A percentile compares a stretch with the other conserved stretches of the same genome.
These are phyloP conservation scores for Xylaria flabelliformis DNA, from an alignment of 495 filamentous ascomycete genomes.

Conservation along the genomic window DNA sequence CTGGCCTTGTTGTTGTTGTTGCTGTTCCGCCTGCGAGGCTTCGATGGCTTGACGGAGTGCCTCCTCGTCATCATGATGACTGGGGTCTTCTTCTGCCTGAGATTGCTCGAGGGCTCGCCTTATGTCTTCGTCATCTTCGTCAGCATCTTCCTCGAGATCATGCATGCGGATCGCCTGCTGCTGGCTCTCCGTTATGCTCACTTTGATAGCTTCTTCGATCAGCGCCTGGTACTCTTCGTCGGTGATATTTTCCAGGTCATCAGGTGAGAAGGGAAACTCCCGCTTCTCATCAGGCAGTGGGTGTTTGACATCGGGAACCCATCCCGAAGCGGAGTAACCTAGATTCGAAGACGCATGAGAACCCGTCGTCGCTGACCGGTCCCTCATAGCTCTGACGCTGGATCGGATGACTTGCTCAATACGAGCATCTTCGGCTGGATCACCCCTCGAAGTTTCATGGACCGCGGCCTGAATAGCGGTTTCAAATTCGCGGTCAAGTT, in stretches of 20 bases:
- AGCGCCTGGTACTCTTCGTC: slow-evolving; percentile 61
- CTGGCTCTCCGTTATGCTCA: slow-evolving; percentile 58
- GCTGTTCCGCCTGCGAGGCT: slow-evolving; percentile 45
- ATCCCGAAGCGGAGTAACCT: slow-evolving; percentile 24
- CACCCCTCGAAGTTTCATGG: slow-evolving; percentile 68
- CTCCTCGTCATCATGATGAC: slow-evolving; percentile 42
- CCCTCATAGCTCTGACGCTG: slow-evolving; percentile 66
- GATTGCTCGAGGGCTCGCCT: slow-evolving; percentile 37
- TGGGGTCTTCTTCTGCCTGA: slow-evolving; percentile 24
- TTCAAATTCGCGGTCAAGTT: slow-evolving; percentile 64
- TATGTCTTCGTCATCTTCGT: slow-evolving; percentile 43
- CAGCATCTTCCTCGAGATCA: slow-evolving; percentile 50
- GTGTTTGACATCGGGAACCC: slow-evolving; percentile 33
- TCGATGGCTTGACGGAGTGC: slow-evolving; percentile 56
- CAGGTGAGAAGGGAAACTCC: slow-evolving; percentile 33
- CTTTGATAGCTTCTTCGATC: slow-evolving; percentile 64
- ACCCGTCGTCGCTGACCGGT: slow-evolving; percentile 35
- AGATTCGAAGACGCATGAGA: slow-evolving; percentile 19
- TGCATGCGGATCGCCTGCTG: slow-evolving; percentile 35
- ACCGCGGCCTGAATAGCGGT: slow-evolving; percentile 72
- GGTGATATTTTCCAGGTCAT: slow-evolving; percentile 44
- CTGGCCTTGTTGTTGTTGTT: slow-evolving; percentile 22
- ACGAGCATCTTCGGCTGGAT: slow-evolving; percentile 68
- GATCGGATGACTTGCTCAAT: slow-evolving; percentile 74
- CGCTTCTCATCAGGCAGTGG: slow-evolving; percentile 37